Evolutionary conservation across 805 yeast genomes (phyloP), one percentile per base, ranked within the genome.

Genomic region (Kuraishia piskuri): DNA sequence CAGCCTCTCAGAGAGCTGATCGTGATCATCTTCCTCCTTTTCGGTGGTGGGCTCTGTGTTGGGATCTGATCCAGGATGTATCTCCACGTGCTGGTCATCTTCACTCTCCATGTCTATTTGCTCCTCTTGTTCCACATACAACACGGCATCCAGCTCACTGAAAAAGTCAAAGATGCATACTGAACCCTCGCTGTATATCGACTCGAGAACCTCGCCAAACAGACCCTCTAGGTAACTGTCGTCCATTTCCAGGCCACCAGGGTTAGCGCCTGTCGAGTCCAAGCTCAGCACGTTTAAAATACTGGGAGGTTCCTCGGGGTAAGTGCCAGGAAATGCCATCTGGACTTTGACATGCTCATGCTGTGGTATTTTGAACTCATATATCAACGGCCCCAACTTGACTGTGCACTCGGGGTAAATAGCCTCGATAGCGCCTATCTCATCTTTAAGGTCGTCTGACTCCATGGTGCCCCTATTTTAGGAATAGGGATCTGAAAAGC

Each of bases 161-260:
- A 90, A 70, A 56, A 89, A 78, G 57, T 90, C 96, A 70, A 87
- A 92, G 3, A 91, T 65, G 54, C 90, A 86, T 9, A 90, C 97
- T 55, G 76, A 76, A 1, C 88, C 96, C 12, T 69, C 70, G 5
- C 61, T 61, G 61, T 72, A 91, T 0, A 83, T 74, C 0, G 76
- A 72, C 9, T 72, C 78, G 55, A 90, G 60, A 2, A 81, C 77
- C 46, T 75, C 82, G 51, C 70, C 74, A 49, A 86, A 74, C 24
- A 73, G 62, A 9, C 62, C 64, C 54, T 74, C 75, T 10, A 85
- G 62, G 3, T 73, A 74, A 56, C 77, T 81, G 53, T 63, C 64
- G 1, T 63, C 58, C 4, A 59, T 62, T 57, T 64, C 57, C 55
- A 61, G 48, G 55, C 56, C 59, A 48, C 68, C 67, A 2, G 65